A percentile compares a stretch with the other conserved stretches of the same genome.
Evolutionary conservation across 169 alveolate genomes (phyloP).

Genomic region (Plasmodium yoelii): DNA sequence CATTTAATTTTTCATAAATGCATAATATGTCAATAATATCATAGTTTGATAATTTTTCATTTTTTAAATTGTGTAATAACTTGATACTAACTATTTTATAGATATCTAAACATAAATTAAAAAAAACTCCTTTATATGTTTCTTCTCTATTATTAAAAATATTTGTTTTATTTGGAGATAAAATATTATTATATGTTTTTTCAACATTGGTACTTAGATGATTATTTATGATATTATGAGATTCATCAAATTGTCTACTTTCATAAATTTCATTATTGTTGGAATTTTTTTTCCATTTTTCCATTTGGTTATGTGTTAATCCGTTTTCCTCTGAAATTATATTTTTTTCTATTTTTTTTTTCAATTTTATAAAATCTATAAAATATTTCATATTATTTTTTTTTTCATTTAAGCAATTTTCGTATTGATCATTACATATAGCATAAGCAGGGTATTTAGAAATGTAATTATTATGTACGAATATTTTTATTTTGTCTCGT

Average conservation of each 20-base stretch:
- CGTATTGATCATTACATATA: neutral
- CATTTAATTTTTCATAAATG: conserved; percentile 59
- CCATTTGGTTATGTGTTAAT: conserved; percentile 4
- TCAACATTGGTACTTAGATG: too few species aligned
- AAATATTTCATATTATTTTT: conserved; percentile 7
- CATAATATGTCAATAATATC: conserved; percentile 21
- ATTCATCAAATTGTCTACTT: too few species aligned
- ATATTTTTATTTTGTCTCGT: conserved; percentile 50
- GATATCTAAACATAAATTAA: conserved; percentile 47
- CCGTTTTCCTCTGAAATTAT: neutral
- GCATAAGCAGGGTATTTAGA: conserved; percentile 44
- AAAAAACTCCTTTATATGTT: conserved; percentile 18
- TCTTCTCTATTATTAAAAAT: neutral
- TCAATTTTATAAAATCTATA: conserved; percentile 11
- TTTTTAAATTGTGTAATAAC: conserved; percentile 11
- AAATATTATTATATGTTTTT: too few species aligned
- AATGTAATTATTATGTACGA: conserved; percentile 44
- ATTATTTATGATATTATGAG: too few species aligned
- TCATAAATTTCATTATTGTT: too few species aligned
- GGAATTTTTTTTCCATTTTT: too few species aligned
- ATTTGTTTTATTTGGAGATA: neutral
- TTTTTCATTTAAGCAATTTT: conserved; percentile 3
- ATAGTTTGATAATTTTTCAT: conserved; percentile 13
- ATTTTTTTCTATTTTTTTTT: neutral
- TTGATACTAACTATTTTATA: conserved; percentile 54